Evolutionary conservation across 331 rosid species (phyloP).

Genomic region (Saraca asoca): DNA sequence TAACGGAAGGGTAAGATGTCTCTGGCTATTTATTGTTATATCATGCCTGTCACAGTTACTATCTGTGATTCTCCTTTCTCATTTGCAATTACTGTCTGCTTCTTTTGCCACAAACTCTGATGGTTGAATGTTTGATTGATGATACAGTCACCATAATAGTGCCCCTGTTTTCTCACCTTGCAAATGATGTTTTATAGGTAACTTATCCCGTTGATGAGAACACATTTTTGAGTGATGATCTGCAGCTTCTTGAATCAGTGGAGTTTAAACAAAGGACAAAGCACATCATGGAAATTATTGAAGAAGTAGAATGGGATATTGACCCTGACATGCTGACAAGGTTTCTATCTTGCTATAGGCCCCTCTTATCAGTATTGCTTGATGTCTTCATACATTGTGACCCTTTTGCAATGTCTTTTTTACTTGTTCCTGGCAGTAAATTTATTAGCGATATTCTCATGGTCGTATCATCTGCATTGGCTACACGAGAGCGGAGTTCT

Average conservation of each 20-base stretch:
- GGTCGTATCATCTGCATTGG: slow-evolving; percentile 85
- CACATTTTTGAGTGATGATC: slow-evolving; percentile 85
- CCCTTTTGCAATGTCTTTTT: not conserved
- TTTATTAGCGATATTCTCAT: slow-evolving; percentile 83
- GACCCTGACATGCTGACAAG: slow-evolving; percentile 90
- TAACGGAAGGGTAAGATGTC: slow-evolving; percentile 89
- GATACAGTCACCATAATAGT: slow-evolving; percentile 5
- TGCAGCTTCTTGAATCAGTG: slow-evolving; percentile 84
- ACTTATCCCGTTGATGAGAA: slow-evolving; percentile 53
- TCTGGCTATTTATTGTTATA: slow-evolving; percentile 15
- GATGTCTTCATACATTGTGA: not conserved
- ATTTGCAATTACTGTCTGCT: not conserved
- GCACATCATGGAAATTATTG: slow-evolving; percentile 78
- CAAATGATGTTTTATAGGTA: slow-evolving; percentile 55
- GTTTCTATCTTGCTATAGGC: slow-evolving; percentile 44
- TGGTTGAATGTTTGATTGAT: slow-evolving; percentile 1
- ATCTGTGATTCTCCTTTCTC: slow-evolving; percentile 10
- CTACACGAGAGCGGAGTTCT: slow-evolving; percentile 77
- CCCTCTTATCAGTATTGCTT: not conserved
- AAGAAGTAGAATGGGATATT: slow-evolving; percentile 74
- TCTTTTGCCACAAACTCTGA: not conserved
- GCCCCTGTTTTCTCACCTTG: slow-evolving; percentile 23
- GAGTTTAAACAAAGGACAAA: slow-evolving; percentile 86
- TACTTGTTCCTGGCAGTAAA: slow-evolving; percentile 61
- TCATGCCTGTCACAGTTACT: not conserved